Conservation (phyloP, 108 stramenopile genomes). For the Parietichytrium sp. region DNA sequence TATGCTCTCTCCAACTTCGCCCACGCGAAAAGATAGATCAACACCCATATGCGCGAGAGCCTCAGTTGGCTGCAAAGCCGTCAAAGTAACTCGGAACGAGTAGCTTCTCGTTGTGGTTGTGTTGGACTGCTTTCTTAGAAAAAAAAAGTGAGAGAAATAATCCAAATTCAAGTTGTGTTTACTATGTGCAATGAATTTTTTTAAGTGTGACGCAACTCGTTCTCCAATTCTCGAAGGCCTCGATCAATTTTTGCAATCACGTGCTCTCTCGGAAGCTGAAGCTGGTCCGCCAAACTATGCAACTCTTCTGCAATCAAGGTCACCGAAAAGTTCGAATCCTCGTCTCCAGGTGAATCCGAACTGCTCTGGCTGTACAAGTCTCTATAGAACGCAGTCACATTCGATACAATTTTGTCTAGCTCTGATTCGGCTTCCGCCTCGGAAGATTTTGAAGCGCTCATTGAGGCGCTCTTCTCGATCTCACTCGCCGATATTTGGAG, state of each 20-base stretch:
- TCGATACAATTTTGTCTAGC: not conserved
- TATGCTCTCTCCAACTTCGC: too few species aligned
- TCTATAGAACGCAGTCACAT: slow-evolving; percentile 2
- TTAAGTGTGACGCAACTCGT: slow-evolving; percentile 28
- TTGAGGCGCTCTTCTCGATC: not conserved
- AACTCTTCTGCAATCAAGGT: not conserved
- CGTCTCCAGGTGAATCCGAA: not conserved
- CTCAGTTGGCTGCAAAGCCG: too few species aligned
- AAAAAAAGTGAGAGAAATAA: too few species aligned
- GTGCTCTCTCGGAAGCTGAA: not conserved
- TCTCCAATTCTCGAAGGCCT: not conserved
- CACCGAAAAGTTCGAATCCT: slow-evolving; percentile 19
- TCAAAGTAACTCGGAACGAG: too few species aligned
- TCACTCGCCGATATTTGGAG: not conserved
- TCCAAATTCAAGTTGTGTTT: too few species aligned
- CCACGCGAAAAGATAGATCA: too few species aligned
- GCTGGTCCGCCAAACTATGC: not conserved
- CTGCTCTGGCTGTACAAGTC: not conserved
- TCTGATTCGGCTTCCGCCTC: not conserved
- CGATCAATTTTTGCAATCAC: not conserved
- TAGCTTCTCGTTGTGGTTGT: too few species aligned
- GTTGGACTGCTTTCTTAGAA: too few species aligned
- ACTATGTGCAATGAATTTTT: too few species aligned
- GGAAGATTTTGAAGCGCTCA: not conserved
- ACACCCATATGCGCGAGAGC: too few species aligned